phyloP scores from a whole-genome alignment of 2,329 filamentous ascomycete species.

The Fusarium napiforme region DNA sequence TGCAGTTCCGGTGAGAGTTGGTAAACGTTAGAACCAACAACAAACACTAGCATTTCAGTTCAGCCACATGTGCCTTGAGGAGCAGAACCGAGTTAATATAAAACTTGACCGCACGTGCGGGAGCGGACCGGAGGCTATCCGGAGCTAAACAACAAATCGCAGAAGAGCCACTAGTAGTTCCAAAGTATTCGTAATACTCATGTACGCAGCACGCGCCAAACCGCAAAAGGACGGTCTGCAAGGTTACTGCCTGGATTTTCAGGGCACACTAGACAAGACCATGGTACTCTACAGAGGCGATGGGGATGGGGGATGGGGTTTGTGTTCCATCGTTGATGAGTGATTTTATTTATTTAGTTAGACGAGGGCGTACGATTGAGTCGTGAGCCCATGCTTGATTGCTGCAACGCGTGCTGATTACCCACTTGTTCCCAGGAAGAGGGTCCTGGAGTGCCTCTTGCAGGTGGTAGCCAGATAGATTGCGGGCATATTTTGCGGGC shows the following conservation, averaged over 20 bases:
- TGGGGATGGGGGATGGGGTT: background rate
- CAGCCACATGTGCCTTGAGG: background rate
- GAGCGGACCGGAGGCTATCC: background rate
- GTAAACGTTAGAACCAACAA: background rate
- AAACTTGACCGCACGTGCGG: background rate
- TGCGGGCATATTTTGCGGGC: background rate
- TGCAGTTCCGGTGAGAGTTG: background rate
- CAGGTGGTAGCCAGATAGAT: background rate
- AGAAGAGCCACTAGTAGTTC: background rate
- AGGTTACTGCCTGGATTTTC: background rate
- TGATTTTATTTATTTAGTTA: slow-evolving; percentile 5
- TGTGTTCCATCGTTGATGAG: background rate
- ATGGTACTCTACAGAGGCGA: background rate
- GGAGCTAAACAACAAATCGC: background rate
- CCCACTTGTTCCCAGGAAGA: background rate
- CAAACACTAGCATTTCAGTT: background rate
- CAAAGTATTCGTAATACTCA: background rate
- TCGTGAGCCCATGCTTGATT: background rate
- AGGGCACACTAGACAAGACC: background rate
- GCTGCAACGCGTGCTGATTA: background rate
- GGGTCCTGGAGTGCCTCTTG: background rate
- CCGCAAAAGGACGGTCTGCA: background rate
- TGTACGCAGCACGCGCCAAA: background rate
- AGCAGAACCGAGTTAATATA: background rate
- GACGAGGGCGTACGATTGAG: background rate